Base-by-base conservation (phyloP, 2,329 filamentous ascomycete species). In the Diaporthe destruens region DNA sequence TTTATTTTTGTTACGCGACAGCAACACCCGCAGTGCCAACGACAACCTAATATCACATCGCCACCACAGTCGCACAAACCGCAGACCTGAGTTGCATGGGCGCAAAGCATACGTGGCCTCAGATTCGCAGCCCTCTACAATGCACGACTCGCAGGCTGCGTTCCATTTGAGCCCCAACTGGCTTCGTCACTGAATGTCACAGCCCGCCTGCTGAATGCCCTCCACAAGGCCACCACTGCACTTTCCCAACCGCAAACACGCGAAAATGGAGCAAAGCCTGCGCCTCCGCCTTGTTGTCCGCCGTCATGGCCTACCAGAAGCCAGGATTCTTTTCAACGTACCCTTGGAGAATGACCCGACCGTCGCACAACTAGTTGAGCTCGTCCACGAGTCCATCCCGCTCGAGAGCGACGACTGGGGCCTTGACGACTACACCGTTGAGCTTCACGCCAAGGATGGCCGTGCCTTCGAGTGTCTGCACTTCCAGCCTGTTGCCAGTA, bases 351-450 rank as follows among this genome's bases (percentile, higher is more conserved):
- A 86, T 18, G 87, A 91, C 57, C 87, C 91, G 69, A 97, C 94
- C 2, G 87, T 98, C 74, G 88, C 93, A 39, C 90, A 92, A 76
- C 88, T 98, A 2, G 86, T 98, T 49, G 90, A 93, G 75, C 89
- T 94, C 74, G 86, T 98, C 76, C 95, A 97, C 81, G 89, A 93
- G 55, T 87, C 93, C 20, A 85, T 98, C 2, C 95, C 95, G 0
- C 89, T 98, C 0, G 95, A 98, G 83, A 91, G 91, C 71, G 71
- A 72, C 16, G 87, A 94, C 73, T 98, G 94, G 94, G 94, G 94
- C 0, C 83, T 98, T 4, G 95, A 98, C 78, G 94, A 98, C 80
- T 98, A 98, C 81, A 89, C 89, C 11, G 94, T 98, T 39, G 93
- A 97, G 81, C 87, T 98, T 4, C 81, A 82, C 25, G 86, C 87